Percentiles rank a stretch among this genome's conserved stretches.
Evolutionary conservation across 129 eudicot species (phyloP).

Genomic region (Flaveria linearis): DNA sequence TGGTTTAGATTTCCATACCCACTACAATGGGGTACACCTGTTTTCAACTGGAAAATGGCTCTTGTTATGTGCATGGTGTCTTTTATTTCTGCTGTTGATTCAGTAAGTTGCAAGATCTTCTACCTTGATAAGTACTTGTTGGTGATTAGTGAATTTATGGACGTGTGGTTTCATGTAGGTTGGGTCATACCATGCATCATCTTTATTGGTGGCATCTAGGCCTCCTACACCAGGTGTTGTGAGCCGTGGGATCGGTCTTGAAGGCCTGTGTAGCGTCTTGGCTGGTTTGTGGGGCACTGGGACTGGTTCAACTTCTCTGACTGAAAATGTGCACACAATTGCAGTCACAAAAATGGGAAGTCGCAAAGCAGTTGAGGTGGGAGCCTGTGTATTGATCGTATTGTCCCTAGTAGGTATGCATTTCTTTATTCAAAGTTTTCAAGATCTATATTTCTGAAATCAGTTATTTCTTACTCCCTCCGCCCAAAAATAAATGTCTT

Average conservation of each 20-base stretch:
- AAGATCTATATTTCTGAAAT: neutral
- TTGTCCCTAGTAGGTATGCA: slow-evolving; percentile 78
- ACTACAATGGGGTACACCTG: slow-evolving; percentile 93
- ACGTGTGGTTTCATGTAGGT: slow-evolving; percentile 45
- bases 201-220: slow-evolving; percentile 88
- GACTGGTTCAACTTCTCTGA: slow-evolving; percentile 84
- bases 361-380: slow-evolving; percentile 90
- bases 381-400: slow-evolving; percentile 70
- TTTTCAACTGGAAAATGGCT: slow-evolving; percentile 84
- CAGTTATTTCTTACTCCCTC: neutral
- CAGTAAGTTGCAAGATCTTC: slow-evolving; percentile 44
- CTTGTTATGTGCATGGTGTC: slow-evolving; percentile 92
- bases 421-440: neutral
- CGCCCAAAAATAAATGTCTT: neutral
- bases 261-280: slow-evolving; percentile 77
- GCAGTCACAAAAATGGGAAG: slow-evolving; percentile 99
- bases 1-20: slow-evolving; percentile 99
- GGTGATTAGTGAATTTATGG: neutral
- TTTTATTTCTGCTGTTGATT: slow-evolving; percentile 84
- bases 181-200: slow-evolving; percentile 94
- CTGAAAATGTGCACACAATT: slow-evolving; percentile 95
- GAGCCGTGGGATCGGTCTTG: slow-evolving; percentile 95
- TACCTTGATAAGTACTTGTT: slow-evolving; percentile 13
- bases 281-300: slow-evolving; percentile 99
- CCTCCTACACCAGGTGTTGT: slow-evolving; percentile 95